These are phyloP conservation scores for Tubosaeta sp. DNA, from an alignment of 768 basidiomycete species.

Conservation along the genomic window DNA sequence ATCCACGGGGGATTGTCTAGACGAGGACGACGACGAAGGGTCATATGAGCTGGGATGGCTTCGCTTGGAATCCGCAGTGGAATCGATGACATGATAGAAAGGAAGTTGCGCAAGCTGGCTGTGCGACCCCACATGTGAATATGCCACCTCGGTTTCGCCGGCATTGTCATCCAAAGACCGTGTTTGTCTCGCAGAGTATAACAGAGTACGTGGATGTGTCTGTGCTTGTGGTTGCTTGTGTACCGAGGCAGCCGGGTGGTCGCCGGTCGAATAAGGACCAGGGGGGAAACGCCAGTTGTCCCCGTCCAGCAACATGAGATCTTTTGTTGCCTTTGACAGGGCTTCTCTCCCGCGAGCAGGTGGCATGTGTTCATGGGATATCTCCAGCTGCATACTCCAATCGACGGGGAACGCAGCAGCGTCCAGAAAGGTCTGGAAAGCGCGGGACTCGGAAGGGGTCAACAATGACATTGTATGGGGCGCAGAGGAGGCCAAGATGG, in stretches of 20 bases:
- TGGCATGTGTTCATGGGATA: conserved; percentile 43
- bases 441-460: conserved; percentile 61
- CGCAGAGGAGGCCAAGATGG: not conserved
- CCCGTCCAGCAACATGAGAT: conserved; percentile 70
- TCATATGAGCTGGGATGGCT: conserved; percentile 11
- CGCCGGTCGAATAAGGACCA: conserved; percentile 9
- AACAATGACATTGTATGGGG: conserved; percentile 52
- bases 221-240: conserved; percentile 18
- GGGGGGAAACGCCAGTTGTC: conserved; percentile 36
- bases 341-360: conserved; percentile 57
- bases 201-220: conserved; percentile 11
- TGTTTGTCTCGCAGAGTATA: conserved; percentile 19
- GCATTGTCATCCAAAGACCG: conserved; percentile 5
- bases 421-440: conserved; percentile 68
- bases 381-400: conserved; percentile 41
- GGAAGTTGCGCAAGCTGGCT: conserved; percentile 13
- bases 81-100: conserved; percentile 11
- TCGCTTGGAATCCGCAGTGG: conserved; percentile 8
- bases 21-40: conserved; percentile 26
- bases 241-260: conserved; percentile 7
- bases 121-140: conserved; percentile 4
- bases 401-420: conserved; percentile 39
- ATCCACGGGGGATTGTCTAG: conserved; percentile 24
- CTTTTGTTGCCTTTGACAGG: conserved; percentile 75
- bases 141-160: conserved; percentile 4